Evolutionary conservation across 179 eudicot genomes (phyloP).

Genomic region (Corrigiola litoralis): DNA sequence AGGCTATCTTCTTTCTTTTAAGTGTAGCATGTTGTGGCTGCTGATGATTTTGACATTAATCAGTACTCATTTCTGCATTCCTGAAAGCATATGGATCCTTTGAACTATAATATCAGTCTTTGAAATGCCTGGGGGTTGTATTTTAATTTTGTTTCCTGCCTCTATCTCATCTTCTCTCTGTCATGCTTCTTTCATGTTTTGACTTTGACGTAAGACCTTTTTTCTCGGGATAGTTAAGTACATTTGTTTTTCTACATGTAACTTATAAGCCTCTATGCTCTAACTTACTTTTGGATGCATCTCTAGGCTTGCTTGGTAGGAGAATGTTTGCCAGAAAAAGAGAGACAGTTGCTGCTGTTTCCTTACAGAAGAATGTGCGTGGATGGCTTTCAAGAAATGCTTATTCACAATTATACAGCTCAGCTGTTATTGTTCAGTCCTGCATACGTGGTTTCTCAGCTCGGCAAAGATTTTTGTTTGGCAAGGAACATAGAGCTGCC

Average conservation of each 20-base stretch:
- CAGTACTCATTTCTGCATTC: not conserved
- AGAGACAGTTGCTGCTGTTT: slow-evolving; percentile 60
- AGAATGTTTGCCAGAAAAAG: slow-evolving; percentile 39
- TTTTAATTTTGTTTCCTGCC: not conserved
- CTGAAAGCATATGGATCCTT: not conserved
- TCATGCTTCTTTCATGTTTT: not conserved
- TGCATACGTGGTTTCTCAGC: slow-evolving; percentile 64
- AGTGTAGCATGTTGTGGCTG: not conserved
- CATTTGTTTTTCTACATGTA: no score
- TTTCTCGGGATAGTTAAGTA: not conserved
- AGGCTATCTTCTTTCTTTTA: not conserved
- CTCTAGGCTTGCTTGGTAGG: slow-evolving; percentile 68
- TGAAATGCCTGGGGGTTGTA: not conserved
- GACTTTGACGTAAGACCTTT: not conserved
- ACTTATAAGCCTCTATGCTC: no score
- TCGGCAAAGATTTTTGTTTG: slow-evolving; percentile 53
- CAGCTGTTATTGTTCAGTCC: slow-evolving; percentile 59
- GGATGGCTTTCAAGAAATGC: slow-evolving; percentile 57
- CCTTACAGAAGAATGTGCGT: slow-evolving; percentile 62
- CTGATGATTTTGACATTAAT: not conserved
- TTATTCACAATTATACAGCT: slow-evolving; percentile 39
- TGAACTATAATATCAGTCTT: not conserved
- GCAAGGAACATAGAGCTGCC: slow-evolving; percentile 73
- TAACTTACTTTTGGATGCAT: slow-evolving; percentile 1
- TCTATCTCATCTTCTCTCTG: not conserved